These are phyloP conservation scores for Coemansia sp. DNA, from an alignment of 192 early-diverging fungal genomes.

Conservation along the genomic window DNA sequence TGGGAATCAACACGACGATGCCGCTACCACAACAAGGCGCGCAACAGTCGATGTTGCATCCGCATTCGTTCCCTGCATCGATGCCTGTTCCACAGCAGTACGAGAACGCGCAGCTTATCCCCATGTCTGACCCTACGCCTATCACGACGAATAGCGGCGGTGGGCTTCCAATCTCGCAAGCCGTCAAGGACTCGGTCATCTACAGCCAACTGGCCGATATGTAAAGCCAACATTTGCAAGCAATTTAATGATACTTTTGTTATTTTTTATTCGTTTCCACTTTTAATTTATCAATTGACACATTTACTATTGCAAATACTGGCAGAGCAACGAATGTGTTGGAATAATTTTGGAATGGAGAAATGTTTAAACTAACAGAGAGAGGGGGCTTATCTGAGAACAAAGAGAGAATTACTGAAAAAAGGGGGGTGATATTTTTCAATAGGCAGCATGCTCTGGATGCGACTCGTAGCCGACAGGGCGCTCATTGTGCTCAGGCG, in stretches of 20 bases:
- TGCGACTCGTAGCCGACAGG: conserved; percentile 18
- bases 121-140: not conserved
- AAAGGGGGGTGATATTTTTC: not conserved
- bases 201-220: conserved; percentile 32
- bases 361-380: too few species aligned
- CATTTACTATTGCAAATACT: too few species aligned
- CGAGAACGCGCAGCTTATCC: not conserved
- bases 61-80: not conserved
- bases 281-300: not conserved
- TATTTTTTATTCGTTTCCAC: not conserved
- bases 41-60: not conserved
- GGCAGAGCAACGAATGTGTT: too few species aligned
- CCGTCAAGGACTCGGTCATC: conserved; percentile 31
- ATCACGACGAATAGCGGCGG: not conserved
- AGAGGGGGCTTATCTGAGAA: too few species aligned
- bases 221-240: conserved; percentile 14
- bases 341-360: too few species aligned
- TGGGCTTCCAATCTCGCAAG: conserved; percentile 24
- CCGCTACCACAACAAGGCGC: not conserved
- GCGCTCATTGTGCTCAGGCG: conserved; percentile 7
- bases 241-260: not conserved
- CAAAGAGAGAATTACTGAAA: too few species aligned
- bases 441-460: conserved; percentile 13
- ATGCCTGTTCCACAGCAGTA: conserved; percentile 9
- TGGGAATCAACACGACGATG: conserved; percentile 23